A percentile compares a stretch with the other conserved stretches of the same genome.
Conservation (phyloP, 2,329 filamentous ascomycete species). For the Didymella glomerata region DNA sequence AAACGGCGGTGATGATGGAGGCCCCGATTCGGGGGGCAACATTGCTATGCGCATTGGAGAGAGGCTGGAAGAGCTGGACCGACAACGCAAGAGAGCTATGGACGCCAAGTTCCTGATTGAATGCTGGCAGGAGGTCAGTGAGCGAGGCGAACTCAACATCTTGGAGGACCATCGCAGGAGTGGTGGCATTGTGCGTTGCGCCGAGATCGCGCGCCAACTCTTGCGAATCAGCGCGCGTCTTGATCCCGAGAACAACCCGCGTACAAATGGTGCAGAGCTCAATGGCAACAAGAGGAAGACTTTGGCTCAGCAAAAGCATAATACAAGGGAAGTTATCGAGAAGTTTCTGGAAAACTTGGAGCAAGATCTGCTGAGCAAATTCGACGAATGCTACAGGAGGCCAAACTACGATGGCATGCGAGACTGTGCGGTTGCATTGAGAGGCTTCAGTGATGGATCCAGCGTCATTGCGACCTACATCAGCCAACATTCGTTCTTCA, state of each 20-base stretch:
- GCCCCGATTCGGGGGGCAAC: conserved; percentile 73
- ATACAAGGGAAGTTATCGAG: conserved; percentile 89
- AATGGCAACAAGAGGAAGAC: conserved; percentile 58
- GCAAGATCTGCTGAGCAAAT: conserved; percentile 93
- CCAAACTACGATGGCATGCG: conserved; percentile 99
- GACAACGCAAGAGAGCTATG: conserved; percentile 85
- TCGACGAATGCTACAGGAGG: conserved; percentile 94
- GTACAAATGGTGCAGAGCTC: conserved; percentile 51
- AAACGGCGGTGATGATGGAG: conserved; percentile 68
- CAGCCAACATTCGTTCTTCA: conserved; percentile 99
- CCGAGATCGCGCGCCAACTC: conserved; percentile 90
- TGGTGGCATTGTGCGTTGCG: conserved; percentile 91
- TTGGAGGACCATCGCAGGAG: conserved; percentile 87
- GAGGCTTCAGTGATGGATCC: conserved; percentile 94
- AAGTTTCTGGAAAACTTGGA: conserved; percentile 96
- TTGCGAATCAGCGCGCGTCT: conserved; percentile 93
- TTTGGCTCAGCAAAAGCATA: conserved; percentile 55
- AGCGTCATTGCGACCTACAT: conserved; percentile 97
- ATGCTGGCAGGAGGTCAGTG: conserved; percentile 95
- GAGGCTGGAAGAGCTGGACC: conserved; percentile 90
- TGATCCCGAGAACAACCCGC: conserved; percentile 71
- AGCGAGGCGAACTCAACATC: conserved; percentile 84
- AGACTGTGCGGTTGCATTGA: conserved; percentile 90
- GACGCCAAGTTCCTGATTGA: conserved; percentile 96
- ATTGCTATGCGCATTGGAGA: conserved; percentile 95